Base-by-base conservation (phyloP, 306 rosid species). In the Canavalia gladiata region DNA sequence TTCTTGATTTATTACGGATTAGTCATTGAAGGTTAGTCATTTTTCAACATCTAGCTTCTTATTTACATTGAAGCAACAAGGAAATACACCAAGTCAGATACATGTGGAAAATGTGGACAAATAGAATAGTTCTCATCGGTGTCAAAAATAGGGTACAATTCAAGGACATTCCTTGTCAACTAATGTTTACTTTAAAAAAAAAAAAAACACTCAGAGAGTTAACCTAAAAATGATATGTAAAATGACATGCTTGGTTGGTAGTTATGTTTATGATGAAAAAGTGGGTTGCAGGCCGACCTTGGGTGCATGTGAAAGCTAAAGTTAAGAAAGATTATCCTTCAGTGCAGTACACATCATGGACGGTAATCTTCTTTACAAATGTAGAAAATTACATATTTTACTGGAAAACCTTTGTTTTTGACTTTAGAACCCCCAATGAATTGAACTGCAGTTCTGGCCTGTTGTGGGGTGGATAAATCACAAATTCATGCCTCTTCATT, bases 391-490 rank as follows among this genome's bases (percentile, higher is more conserved):
- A 35, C 76, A 57, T 31, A 34, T 52, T 71, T 29, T 81, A 28
- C 18, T n/a, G 37, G 47, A 71, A 78, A n/a, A 30, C 2, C 29
- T 54, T 11, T 43, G 34, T 6, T 65, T 33, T 43, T 78, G 63
- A 87, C 39, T 51, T 58, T 42, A 56, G 76, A 83, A 76, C 62
- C 67, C 67, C 39, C 42, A 34, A 52, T 83, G 72, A 77, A 77
- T 86, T 57, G 41, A 85, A 73, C 55, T 87, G 88, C 97, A 95
- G 98, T 87, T 93, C 87, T 90, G 95, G 95, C 99, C 98, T 2
- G 90, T 86, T 85, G 89, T 89, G 66, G 98, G 96, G 25, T 93
- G 92, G 96, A 87, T 95, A 87, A 95, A 95, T 77, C 94, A 93
- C 93, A 90, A 89, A 79, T 95, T 86, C 72, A 69, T 95, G 78